Evolutionary conservation across 768 basidiomycete genomes (phyloP).

Genomic region (Lactifluus pinguis): DNA sequence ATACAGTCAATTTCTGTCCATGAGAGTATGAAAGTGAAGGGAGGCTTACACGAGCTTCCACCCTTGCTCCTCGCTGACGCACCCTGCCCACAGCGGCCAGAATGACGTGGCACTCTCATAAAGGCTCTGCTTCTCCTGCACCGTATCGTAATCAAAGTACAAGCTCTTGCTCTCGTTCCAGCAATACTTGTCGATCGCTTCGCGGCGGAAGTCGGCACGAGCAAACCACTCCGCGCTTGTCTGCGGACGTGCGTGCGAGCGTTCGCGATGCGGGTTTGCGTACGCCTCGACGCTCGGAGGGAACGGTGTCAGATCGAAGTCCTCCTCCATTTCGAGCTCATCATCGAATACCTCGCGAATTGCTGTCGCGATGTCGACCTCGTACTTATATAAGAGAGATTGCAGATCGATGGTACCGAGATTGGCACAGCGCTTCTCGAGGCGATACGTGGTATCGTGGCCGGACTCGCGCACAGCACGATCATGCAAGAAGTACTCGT

Average conservation of each 20-base stretch:
- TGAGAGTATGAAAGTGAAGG: neutral
- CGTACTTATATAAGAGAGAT: slow-evolving; percentile 95
- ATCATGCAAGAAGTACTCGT: slow-evolving; percentile 97
- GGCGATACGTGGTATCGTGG: slow-evolving; percentile 93
- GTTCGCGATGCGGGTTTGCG: slow-evolving; percentile 49
- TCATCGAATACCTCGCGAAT: slow-evolving; percentile 94
- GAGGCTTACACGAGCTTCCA: slow-evolving; percentile 81
- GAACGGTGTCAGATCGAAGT: slow-evolving; percentile 87
- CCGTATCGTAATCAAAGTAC: slow-evolving; percentile 96
- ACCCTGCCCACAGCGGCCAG: slow-evolving; percentile 97
- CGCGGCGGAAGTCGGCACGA: slow-evolving; percentile 74
- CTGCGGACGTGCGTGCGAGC: slow-evolving; percentile 53
- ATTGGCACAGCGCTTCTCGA: slow-evolving; percentile 96
- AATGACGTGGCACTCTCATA: slow-evolving; percentile 97
- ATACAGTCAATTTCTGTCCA: neutral
- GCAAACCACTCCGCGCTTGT: slow-evolving; percentile 88
- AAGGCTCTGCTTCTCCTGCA: slow-evolving; percentile 79
- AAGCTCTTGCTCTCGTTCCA: slow-evolving; percentile 95
- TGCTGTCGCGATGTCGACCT: slow-evolving; percentile 96
- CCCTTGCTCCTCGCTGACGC: slow-evolving; percentile 92
- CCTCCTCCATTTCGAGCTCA: slow-evolving; percentile 84
- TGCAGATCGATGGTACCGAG: slow-evolving; percentile 95
- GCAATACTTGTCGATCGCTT: slow-evolving; percentile 85
- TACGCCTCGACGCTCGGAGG: slow-evolving; percentile 72
- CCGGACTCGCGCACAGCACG: slow-evolving; percentile 94